Base-by-base conservation (phyloP, 495 filamentous ascomycete genomes). In the Penicillium atrosanguineum region DNA sequence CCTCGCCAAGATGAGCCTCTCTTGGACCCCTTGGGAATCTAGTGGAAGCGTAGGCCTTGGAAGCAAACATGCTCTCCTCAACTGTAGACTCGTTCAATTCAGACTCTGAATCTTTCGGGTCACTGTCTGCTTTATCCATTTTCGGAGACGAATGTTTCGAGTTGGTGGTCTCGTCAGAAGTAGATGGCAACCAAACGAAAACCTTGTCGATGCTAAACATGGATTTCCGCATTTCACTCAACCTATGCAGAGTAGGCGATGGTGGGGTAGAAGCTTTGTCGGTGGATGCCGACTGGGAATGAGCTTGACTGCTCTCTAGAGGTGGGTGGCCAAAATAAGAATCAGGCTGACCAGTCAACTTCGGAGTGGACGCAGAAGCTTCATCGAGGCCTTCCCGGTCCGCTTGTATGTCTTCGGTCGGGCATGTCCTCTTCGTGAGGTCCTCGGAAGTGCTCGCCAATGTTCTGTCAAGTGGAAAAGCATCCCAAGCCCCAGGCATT, bases 401-500 rank as follows among this genome's bases (percentile, higher is more conserved):
- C 3, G 42, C 7, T 8, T 54, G 23, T 1, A 26, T 8, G 14
- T 52, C 55, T 14, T 55, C 41, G 15, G 44, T 34, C 12, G 37
- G 31, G 9, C 3, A 29, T 2, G 20, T 38, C 0, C 16, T 23
- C 37, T 8, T 23, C n/a, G 48, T 25, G 11, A n/a, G 40, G 14
- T 49, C 15, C 23, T 38, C 37, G 23, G 47, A 46, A 8, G 3
- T 14, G 19, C 18, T 23, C 1, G 45, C 45, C n/a, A 42, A 26
- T 2, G 52, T 28, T 12, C 45, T 41, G 25, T 41, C 38, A 26
- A 62, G 48, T 21, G 61, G 61, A 21, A 67, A 70, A 6, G 69
- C 78, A 56, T 80, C 81, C 85, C 83, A 87, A 31, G 68, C 76
- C 6, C 84, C 85, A 12, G 85, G 85, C 69, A 87, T 84, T 34